Evolutionary conservation across 495 filamentous ascomycete species (phyloP).

Genomic region (Diplogelasinospora grovesii): DNA sequence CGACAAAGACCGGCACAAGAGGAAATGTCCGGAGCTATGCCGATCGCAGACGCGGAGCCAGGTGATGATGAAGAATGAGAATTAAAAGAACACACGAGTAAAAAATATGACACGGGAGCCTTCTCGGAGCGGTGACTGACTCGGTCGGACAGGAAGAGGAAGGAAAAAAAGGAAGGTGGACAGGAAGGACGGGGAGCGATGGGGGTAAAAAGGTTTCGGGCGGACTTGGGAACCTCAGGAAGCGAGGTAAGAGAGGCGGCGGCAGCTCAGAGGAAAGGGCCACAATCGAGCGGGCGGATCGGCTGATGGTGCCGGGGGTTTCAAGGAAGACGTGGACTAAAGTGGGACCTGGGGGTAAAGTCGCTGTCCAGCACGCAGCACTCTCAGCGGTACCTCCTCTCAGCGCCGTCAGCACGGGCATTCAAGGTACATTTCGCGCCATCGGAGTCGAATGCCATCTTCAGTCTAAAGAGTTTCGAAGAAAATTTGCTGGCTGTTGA

Average conservation of each 20-base stretch:
- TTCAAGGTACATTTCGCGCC: no score
- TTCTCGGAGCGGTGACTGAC: conserved; percentile 8
- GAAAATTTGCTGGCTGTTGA: conserved; percentile 1
- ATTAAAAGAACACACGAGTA: not conserved
- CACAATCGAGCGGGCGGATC: conserved; percentile 32
- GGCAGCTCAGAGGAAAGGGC: conserved; percentile 23
- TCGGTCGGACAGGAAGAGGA: conserved; percentile 4
- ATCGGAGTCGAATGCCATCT: no score
- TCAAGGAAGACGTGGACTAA: conserved; percentile 22
- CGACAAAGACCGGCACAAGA: conserved; percentile 12
- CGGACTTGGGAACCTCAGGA: conserved; percentile 21
- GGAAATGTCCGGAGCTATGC: conserved; percentile 18
- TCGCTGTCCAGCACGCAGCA: no score
- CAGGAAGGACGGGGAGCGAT: conserved; percentile 23
- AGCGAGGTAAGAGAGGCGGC: conserved; percentile 28
- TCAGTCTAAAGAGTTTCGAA: no score
- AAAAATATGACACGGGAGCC: not conserved
- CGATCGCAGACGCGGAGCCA: conserved; percentile 7
- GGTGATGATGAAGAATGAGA: conserved; percentile 1
- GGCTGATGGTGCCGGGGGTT: conserved; percentile 34
- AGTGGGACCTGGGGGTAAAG: conserved; percentile 12
- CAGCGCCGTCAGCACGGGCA: conserved; percentile 4
- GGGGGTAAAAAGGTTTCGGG: conserved; percentile 31
- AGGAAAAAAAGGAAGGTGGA: conserved; percentile 13
- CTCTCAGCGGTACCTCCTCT: conserved; percentile 2